phyloP scores from a whole-genome alignment of 1,284 basidiomycete species.

The Leccinum fallax region DNA sequence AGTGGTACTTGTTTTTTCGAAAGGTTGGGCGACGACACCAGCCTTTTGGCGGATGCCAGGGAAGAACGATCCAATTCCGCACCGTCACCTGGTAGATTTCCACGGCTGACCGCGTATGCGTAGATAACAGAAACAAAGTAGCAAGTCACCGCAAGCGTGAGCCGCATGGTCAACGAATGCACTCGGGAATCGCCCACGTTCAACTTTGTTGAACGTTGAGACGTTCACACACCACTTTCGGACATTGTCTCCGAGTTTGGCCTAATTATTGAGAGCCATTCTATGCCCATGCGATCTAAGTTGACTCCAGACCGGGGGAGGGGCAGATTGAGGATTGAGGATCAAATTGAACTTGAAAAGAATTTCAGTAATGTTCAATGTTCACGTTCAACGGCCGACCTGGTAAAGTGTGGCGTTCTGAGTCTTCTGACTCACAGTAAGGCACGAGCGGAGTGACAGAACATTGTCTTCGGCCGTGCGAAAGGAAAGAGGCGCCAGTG shows the following conservation, averaged over 20 bases:
- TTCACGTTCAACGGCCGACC: no score
- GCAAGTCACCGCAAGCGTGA: neutral
- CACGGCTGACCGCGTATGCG: constrained; percentile 13
- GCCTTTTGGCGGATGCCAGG: neutral
- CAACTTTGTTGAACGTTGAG: neutral
- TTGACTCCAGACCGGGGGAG: no score
- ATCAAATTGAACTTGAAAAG: neutral
- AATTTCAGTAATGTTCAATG: no score
- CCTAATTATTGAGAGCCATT: no score
- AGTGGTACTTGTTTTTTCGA: constrained; percentile 1
- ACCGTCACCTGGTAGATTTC: neutral
- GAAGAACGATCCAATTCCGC: neutral
- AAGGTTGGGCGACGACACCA: neutral
- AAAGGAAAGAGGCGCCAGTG: no score
- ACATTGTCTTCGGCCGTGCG: no score
- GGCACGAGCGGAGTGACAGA: no score
- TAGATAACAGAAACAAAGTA: constrained; percentile 10
- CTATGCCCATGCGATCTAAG: no score
- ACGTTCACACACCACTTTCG: neutral
- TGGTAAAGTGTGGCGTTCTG: no score
- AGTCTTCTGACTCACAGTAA: no score
- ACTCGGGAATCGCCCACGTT: neutral
- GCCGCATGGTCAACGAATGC: constrained; percentile 6
- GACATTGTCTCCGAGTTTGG: no score
- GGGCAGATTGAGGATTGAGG: no score